Evolutionary conservation across 305 asterid species (phyloP), one percentile per base, ranked within the genome.

Genomic region (Fraxinus angustifolia): DNA sequence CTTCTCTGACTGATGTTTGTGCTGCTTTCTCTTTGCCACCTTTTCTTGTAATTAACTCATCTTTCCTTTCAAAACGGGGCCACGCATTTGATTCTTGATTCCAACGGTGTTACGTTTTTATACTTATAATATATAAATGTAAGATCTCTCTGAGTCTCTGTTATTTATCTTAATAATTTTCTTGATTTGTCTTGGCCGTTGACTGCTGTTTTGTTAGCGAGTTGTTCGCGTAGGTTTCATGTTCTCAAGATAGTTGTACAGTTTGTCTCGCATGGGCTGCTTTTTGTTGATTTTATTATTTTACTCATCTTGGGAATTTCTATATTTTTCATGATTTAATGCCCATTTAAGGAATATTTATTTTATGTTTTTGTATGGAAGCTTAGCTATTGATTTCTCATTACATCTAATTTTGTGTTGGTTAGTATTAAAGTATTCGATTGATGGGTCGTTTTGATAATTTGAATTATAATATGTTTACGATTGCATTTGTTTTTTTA

Each of bases 1-100:
- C 26, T 50, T 77, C 3, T 8, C 10, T 67, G 73, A 67, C 73
- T 75, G 23, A 80, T 76, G 76, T 79, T 73, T 68, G 67, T 26
- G 50, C 86, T 83, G 79, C 87, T 80, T 75, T 86, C 81, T 86
- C 87, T 85, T 86, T 88, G 90, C 72, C 91, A 85, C 78, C 90
- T 88, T 87, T 88, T 81, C 85, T 88, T 83, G 86, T 33, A 71
- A 85, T 84, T 84, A 86, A 77, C 84, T 71, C 79, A 83, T 33
- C 19, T 14, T 40, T 71, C 80, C 74, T 30, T 30, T 68, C 40
- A 5, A 68, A 68, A 30, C 38, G 86, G 82, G 17, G 17, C 12
- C 23, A 70, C 31, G 42, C 77, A 2, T 78, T 79, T 78, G 58
- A 76, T 89, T 67, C 79, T 83, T 58, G 80, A 68, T 40, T 65